Evolutionary conservation across 495 filamentous ascomycete species (phyloP), one percentile per base, ranked within the genome.

Genomic region (Xylaria nigripes): DNA sequence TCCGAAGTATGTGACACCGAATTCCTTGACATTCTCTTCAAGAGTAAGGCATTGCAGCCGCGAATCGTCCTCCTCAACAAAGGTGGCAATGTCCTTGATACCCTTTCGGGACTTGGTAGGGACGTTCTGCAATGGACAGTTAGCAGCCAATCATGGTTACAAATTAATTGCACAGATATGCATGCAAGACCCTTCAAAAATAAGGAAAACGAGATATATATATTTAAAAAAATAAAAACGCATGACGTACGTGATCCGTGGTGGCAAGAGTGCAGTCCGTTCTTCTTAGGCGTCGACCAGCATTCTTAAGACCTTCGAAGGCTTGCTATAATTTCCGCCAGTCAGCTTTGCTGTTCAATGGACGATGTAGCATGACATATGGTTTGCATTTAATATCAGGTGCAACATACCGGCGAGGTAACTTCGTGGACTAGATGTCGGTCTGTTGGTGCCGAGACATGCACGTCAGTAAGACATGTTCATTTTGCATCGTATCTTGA

Each of bases 371-470:
- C n/a, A 16, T 16, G 23, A 12, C 21, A 34, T 30, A 23, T 23
- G 36, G 19, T 18, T 16, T 30, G 19, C 53, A 15, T 49, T 13
- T 24, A 6, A 24, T 45, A 15, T 22, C 25, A 27, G 44, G 32
- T 52, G 51, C 48, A 24, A 67, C 79, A 62, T 72, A 87, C 85
- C 30, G 93, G 93, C 50, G 92, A 96, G 48, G 93, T 97, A 66
- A 98, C 93, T 78, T 98, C 93, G 66, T 98, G 93, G 50, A 96
- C 89, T 34, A 98, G 80, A 78, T 98, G 93, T 68, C 93, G 81
- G 71, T 94, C 88, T 86, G 65, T 60, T 51, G 25, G 32, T 38
- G 23, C 30, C 32, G 42, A 43, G 27, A 34, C 25, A 41, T 18
- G 9, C 29, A 25, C 18, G 50, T 62, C 54, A 68, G 57, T 24